Percentiles rank a stretch among this genome's conserved stretches.
phyloP scores from a whole-genome alignment of 345 rosid genomes.

The Gossypium thurberi region DNA sequence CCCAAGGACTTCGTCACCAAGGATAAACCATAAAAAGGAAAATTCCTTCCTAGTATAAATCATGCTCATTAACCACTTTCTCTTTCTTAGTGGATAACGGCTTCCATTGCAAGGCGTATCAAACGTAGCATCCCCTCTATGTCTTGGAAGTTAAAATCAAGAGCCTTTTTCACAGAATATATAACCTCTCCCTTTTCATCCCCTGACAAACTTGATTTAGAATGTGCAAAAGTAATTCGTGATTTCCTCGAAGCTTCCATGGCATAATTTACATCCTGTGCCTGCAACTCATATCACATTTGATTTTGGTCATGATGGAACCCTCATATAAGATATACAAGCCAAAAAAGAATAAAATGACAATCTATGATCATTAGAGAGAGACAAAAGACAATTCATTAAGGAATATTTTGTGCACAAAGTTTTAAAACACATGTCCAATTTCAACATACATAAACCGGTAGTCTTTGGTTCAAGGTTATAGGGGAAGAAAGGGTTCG shows the following conservation, averaged over 20 bases:
- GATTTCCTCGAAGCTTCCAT: slow-evolving; percentile 98
- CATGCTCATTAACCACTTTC: slow-evolving; percentile 13
- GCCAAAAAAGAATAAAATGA: neutral
- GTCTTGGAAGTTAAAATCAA: slow-evolving; percentile 92
- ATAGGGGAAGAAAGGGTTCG: neutral
- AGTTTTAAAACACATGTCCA: neutral
- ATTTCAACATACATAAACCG: too few relatives aligned
- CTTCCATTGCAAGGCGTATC: slow-evolving; percentile 77
- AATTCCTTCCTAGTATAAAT: slow-evolving; percentile 13
- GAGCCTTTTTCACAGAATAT: slow-evolving; percentile 63
- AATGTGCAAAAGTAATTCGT: slow-evolving; percentile 55
- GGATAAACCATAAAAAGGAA: slow-evolving; percentile 8
- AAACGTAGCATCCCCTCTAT: slow-evolving; percentile 68
- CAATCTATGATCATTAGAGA: neutral
- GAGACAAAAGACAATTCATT: neutral
- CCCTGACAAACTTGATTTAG: slow-evolving; percentile 42
- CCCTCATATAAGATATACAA: neutral
- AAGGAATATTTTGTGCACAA: neutral
- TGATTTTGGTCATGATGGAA: neutral
- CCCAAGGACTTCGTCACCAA: slow-evolving; percentile 12
- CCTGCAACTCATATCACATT: slow-evolving; percentile 40
- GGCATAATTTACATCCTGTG: slow-evolving; percentile 70
- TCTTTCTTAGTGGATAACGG: slow-evolving; percentile 44
- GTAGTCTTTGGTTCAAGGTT: neutral
- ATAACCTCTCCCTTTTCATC: slow-evolving; percentile 50